A percentile compares a stretch with the other conserved stretches of the same genome.
Conservation (phyloP, 495 filamentous ascomycete species). For the Bryoglossum gracile region DNA sequence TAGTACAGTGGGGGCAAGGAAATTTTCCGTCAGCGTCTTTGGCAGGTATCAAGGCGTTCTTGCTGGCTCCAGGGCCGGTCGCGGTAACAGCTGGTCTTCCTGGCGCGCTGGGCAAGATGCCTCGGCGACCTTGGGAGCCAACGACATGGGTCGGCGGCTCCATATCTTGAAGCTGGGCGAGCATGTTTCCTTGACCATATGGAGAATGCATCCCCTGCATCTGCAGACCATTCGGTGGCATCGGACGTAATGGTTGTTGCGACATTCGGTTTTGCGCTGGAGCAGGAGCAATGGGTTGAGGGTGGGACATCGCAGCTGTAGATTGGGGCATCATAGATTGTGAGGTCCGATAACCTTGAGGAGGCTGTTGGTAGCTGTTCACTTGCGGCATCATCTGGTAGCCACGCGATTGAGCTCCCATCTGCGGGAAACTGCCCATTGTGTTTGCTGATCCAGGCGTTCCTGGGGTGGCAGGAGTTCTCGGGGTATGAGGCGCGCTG, state of each 20-base stretch:
- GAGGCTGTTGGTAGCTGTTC: constrained; percentile 43
- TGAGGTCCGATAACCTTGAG: constrained; percentile 53
- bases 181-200: constrained; percentile 36
- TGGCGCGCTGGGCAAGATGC: constrained; percentile 83
- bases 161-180: constrained; percentile 30
- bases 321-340: constrained; percentile 58
- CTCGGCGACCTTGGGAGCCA: constrained; percentile 81
- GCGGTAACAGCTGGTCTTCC: constrained; percentile 63
- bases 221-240: constrained; percentile 52
- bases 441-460: constrained; percentile 52
- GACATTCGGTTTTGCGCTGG: constrained; percentile 42
- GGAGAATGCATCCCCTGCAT: constrained; percentile 40
- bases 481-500: constrained; percentile 59
- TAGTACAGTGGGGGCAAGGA: constrained; percentile 93
- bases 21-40: constrained; percentile 97
- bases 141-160: constrained; percentile 81
- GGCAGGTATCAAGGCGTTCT: constrained; percentile 70
- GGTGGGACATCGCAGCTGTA: constrained; percentile 57
- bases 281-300: constrained; percentile 65
- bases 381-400: constrained; percentile 21
- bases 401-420: constrained; percentile 9
- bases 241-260: constrained; percentile 46
- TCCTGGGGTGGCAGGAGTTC: constrained; percentile 48
- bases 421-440: constrained; percentile 26
- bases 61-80: constrained; percentile 54